Evolutionary conservation across 2,329 filamentous ascomycete genomes (phyloP), one percentile per base, ranked within the genome.

Genomic region (Cladorrhinum sp.): DNA sequence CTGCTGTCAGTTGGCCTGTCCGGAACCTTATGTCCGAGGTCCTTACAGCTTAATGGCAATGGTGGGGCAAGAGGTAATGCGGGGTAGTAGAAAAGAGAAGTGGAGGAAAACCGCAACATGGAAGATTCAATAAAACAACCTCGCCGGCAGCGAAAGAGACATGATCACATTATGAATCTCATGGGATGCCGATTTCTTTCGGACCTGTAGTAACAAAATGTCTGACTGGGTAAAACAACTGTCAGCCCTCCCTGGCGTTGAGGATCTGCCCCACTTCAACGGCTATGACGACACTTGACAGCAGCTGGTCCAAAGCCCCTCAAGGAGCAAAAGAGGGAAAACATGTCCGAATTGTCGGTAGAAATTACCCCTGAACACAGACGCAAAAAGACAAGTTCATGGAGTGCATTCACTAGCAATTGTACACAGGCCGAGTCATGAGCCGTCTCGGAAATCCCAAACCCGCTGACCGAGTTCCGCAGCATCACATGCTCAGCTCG

Each of bases 401-500:
- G 18, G 16, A 21, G 4, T 49, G 18, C 18, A 10, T n/a, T 55
- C 53, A 46, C 53, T 28, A 23, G 42, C 12, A 55, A 33, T 5
- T n/a, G 21, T 18, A 28, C 23, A 10, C 30, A 48, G 20, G 23
- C 54, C 54, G 54, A 57, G 39, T 57, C 54, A 57, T 57, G 54
- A 36, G 16, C 36, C 54, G 54, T 57, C 16, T 57, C 54, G 54
- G 54, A 49, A 57, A 46, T 9, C 49, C 23, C 54, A 24, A 49
- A 57, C 18, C 39, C 39, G 54, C 53, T 39, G 30, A 36, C 53
- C 53, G 53, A 55, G 33, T 55, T 20, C 53, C 53, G 36, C 53
- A 55, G 48, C 58, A 55, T 65, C 63, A 65, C 64, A 66, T 66
- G 64, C 62, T 59, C 59, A 23, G 42, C 36, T 24, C 30, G 42